Conservation (phyloP, 2,329 filamentous ascomycete genomes). For the Cladophialophora immunda region DNA sequence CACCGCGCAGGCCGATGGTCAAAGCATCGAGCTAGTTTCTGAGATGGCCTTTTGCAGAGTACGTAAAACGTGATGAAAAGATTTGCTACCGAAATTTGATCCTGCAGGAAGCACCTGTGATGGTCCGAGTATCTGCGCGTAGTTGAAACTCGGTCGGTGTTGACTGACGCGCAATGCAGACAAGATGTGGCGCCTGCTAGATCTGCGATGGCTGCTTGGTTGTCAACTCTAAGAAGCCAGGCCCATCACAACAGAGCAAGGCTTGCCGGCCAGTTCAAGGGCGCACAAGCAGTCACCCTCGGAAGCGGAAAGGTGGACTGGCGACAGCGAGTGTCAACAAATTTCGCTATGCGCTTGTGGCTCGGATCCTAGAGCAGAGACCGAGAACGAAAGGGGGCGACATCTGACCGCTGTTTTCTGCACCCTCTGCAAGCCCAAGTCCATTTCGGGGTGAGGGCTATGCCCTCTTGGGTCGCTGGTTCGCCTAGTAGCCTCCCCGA, state of each 20-base stretch:
- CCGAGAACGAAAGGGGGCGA: slow-evolving; percentile 13
- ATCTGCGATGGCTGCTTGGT: slow-evolving; percentile 28
- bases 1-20: not conserved
- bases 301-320: not conserved
- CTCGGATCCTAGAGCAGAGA: slow-evolving; percentile 1
- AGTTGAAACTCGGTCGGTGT: not conserved
- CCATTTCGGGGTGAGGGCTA: not conserved
- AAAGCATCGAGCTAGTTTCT: not conserved
- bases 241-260: slow-evolving; percentile 4
- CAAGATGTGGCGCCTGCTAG: slow-evolving; percentile 20
- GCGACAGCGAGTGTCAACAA: slow-evolving; percentile 1
- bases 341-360: slow-evolving; percentile 13
- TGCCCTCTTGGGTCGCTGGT: not conserved
- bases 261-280: not conserved
- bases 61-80: slow-evolving; percentile 4
- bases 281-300: not conserved
- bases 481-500: not conserved
- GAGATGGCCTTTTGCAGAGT: not conserved
- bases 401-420: slow-evolving; percentile 20
- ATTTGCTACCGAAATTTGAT: slow-evolving; percentile 15
- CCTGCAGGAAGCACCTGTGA: slow-evolving; percentile 1
- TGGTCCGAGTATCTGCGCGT: not conserved
- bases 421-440: not conserved
- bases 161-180: not conserved
- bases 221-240: slow-evolving; percentile 12